These are phyloP conservation scores for Colletotrichum viniferum DNA, from an alignment of 2,329 filamentous ascomycete genomes.

Conservation along the genomic window DNA sequence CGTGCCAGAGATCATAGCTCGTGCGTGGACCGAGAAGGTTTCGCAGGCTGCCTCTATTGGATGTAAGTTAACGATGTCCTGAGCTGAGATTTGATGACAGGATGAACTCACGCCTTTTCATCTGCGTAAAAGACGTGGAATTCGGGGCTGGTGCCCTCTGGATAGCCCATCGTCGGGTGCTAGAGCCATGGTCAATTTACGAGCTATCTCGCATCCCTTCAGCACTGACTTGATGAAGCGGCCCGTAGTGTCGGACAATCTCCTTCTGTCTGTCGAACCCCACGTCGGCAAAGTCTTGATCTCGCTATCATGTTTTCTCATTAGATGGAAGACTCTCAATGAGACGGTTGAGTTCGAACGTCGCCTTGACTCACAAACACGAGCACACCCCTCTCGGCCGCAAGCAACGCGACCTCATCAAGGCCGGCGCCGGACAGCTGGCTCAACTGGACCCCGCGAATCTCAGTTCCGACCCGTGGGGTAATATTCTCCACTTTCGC, in stretches of 20 bases:
- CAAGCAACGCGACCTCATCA: conserved; percentile 33
- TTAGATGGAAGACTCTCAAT: neutral
- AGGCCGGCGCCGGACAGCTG: conserved; percentile 26
- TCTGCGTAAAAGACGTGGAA: conserved; percentile 37
- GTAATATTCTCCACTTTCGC: conserved; percentile 26
- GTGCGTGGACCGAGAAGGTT: conserved; percentile 29
- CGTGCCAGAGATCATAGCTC: conserved; percentile 35
- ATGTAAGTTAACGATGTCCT: neutral
- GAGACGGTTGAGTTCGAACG: neutral
- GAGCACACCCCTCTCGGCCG: conserved; percentile 33
- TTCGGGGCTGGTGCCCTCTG: conserved; percentile 32
- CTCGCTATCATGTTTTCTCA: conserved; percentile 20
- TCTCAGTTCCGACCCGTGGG: conserved; percentile 31
- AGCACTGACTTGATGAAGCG: conserved; percentile 27
- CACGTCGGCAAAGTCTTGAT: conserved; percentile 35
- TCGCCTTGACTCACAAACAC: conserved; percentile 29
- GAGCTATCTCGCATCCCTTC: neutral
- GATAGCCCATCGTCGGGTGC: conserved; percentile 36
- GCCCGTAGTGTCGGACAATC: conserved; percentile 33
- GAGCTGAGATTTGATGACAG: neutral
- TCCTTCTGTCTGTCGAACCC: conserved; percentile 33
- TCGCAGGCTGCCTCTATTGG: conserved; percentile 29
- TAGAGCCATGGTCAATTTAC: neutral
- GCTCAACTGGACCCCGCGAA: conserved; percentile 33
- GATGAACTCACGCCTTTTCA: conserved; percentile 27